A percentile compares a stretch with the other conserved stretches of the same genome.
Conservation (phyloP, 2,329 filamentous ascomycete genomes). For the Calonectria pauciramosa region DNA sequence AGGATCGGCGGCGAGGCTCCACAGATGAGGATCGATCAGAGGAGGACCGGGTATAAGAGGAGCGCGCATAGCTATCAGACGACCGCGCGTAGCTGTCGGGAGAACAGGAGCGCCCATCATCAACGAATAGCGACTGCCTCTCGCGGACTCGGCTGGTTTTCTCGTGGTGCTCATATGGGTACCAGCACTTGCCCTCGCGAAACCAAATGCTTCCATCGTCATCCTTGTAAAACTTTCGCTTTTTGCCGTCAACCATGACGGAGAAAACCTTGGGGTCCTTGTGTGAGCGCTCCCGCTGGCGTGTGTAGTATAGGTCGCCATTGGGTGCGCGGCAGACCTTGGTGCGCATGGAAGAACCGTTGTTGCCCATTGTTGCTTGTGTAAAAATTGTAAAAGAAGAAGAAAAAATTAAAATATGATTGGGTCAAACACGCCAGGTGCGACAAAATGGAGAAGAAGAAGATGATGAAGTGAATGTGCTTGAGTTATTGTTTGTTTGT, state of each 20-base stretch:
- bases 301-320: neutral
- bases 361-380: neutral
- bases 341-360: neutral
- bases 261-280: neutral
- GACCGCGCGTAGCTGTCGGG: neutral
- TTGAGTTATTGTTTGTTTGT: neutral
- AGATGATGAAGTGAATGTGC: neutral
- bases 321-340: neutral
- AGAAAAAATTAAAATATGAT: neutral
- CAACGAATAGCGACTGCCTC: neutral
- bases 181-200: neutral
- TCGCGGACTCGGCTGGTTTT: neutral
- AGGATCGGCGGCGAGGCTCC: neutral
- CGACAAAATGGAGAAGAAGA: neutral
- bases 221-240: neutral
- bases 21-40: neutral
- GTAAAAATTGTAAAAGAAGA: neutral
- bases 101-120: neutral
- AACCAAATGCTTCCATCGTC: neutral
- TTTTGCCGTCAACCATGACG: neutral
- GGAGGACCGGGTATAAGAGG: neutral
- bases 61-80: neutral
- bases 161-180: neutral
- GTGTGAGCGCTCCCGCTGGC: neutral
- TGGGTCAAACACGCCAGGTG: neutral